These are phyloP conservation scores for Cytospora mali DNA, from an alignment of 2,329 filamentous ascomycete genomes.

Conservation along the genomic window DNA sequence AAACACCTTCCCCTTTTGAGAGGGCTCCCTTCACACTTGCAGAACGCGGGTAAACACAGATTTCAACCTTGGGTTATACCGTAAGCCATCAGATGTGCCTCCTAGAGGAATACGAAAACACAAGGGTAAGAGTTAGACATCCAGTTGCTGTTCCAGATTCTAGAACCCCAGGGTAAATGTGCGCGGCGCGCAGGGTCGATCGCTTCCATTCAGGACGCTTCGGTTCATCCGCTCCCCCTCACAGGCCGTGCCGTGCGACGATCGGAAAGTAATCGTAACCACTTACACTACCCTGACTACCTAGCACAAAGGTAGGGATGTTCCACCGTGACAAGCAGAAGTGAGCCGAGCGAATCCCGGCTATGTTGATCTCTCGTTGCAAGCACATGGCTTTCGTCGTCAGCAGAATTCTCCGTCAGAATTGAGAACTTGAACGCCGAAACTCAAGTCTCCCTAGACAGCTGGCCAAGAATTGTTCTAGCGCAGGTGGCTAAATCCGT, in stretches of 20 bases:
- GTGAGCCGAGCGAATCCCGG: background rate
- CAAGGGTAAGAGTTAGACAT: background rate
- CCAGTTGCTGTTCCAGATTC: background rate
- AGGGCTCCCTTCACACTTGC: background rate
- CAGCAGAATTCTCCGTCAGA: background rate
- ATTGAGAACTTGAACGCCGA: background rate
- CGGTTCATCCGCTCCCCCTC: background rate
- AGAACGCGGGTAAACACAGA: background rate
- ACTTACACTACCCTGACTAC: background rate
- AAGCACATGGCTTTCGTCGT: background rate
- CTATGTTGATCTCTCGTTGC: background rate
- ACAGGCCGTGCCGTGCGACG: background rate
- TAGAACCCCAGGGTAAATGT: background rate
- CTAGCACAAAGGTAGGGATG: background rate
- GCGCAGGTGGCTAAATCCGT: constrained; percentile 24
- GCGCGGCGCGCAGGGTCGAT: constrained; percentile 3
- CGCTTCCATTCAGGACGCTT: background rate
- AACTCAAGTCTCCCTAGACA: background rate
- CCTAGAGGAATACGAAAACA: background rate
- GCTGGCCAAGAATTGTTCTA: background rate
- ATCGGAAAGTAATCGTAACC: background rate
- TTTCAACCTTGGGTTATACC: background rate
- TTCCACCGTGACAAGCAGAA: background rate
- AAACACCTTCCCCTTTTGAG: background rate
- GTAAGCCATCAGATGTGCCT: background rate